phyloP scores from a whole-genome alignment of 2,329 filamentous ascomycete species.

The Aspergillus ruber region DNA sequence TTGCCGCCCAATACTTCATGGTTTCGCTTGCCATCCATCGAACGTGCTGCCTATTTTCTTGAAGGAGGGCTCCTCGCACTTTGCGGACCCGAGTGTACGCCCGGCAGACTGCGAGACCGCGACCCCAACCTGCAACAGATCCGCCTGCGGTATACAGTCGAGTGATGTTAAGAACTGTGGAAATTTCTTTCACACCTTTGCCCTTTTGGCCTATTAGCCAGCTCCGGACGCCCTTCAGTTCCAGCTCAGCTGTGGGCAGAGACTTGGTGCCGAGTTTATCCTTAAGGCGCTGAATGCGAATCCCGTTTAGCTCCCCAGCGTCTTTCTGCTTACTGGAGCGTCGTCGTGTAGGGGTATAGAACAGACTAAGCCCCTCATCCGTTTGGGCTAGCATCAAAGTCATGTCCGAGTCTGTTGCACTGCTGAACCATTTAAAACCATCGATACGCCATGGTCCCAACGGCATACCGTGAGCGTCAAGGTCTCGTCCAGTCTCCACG shows the following conservation, averaged over 20 bases:
- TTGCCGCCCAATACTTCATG: slow-evolving; percentile 16
- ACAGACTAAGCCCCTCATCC: slow-evolving; percentile 49
- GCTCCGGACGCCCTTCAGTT: slow-evolving; percentile 51
- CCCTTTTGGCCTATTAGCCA: slow-evolving; percentile 58
- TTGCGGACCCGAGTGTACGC: slow-evolving; percentile 18
- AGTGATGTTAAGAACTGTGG: slow-evolving; percentile 58
- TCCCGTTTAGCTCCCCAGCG: slow-evolving; percentile 53
- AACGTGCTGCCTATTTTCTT: slow-evolving; percentile 16
- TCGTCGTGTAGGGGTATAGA: slow-evolving; percentile 58
- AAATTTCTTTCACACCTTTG: slow-evolving; percentile 56
- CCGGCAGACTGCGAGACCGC: slow-evolving; percentile 17
- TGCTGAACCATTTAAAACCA: slow-evolving; percentile 58
- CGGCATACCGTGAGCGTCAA: slow-evolving; percentile 1
- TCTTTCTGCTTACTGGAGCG: slow-evolving; percentile 4
- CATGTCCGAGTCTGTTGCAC: slow-evolving; percentile 60
- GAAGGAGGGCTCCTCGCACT: slow-evolving; percentile 14
- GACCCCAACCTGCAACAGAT: slow-evolving; percentile 15
- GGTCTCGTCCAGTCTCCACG: slow-evolving; percentile 1
- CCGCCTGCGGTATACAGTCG: slow-evolving; percentile 19
- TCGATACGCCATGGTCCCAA: slow-evolving; percentile 53
- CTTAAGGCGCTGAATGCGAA: slow-evolving; percentile 60
- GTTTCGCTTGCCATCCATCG: slow-evolving; percentile 14
- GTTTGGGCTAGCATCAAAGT: slow-evolving; percentile 58
- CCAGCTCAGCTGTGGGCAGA: slow-evolving; percentile 58
- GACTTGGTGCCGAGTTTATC: slow-evolving; percentile 60